phyloP scores from a whole-genome alignment of 2,329 filamentous ascomycete genomes.

The Colletotrichum tabaci region DNA sequence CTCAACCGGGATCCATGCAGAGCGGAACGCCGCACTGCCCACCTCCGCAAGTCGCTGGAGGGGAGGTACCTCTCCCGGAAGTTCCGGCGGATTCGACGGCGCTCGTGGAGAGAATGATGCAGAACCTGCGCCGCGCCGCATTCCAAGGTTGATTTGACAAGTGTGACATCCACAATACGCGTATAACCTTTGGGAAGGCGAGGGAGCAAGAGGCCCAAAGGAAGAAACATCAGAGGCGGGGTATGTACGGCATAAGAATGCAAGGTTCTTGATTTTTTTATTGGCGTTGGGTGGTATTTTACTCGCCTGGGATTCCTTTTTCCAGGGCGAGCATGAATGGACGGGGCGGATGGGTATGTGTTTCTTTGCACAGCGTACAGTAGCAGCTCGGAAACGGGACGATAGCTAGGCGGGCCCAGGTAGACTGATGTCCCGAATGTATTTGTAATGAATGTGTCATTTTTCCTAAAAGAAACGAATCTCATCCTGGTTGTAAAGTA shows the following conservation, averaged over 20 bases:
- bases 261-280: background rate
- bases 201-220: background rate
- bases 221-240: background rate
- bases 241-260: slow-evolving; percentile 11
- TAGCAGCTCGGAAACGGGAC: background rate
- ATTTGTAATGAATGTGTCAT: slow-evolving; percentile 2
- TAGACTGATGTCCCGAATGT: background rate
- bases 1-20: background rate
- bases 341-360: background rate
- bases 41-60: slow-evolving; percentile 8
- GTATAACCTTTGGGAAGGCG: background rate
- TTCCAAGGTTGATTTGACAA: slow-evolving; percentile 25
- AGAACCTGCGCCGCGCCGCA: slow-evolving; percentile 61
- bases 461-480: background rate
- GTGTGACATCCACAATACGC: background rate
- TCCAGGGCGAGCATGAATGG: background rate
- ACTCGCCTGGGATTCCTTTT: background rate
- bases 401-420: background rate
- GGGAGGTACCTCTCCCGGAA: slow-evolving; percentile 55
- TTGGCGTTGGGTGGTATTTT: background rate
- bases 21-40: background rate
- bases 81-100: slow-evolving; percentile 62
- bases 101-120: slow-evolving; percentile 68
- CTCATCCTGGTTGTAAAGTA: background rate
- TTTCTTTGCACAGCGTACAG: slow-evolving; percentile 16